A percentile compares a stretch with the other conserved stretches of the same genome.
Evolutionary conservation across 257 asterid genomes (phyloP).

Genomic region (Ophiorrhiza pumila): DNA sequence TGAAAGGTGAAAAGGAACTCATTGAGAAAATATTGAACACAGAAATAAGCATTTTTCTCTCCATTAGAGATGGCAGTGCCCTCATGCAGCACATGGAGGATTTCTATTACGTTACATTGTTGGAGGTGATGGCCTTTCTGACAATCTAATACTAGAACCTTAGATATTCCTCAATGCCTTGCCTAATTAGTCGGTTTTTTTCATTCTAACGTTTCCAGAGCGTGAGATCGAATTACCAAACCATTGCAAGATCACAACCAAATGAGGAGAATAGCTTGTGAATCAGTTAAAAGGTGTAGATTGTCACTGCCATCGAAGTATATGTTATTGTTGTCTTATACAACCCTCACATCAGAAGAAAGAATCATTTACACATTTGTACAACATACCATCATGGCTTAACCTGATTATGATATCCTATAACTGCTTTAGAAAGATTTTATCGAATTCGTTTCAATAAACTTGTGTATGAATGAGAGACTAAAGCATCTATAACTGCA

Average conservation of each 20-base stretch:
- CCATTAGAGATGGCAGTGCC: constrained; percentile 98
- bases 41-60: constrained; percentile 78
- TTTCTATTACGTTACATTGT: constrained; percentile 77
- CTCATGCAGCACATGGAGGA: constrained; percentile 99
- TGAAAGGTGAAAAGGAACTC: constrained; percentile 94
- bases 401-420: background rate
- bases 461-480: background rate
- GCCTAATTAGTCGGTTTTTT: background rate
- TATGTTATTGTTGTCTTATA: background rate
- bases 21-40: constrained; percentile 90
- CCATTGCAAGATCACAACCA: constrained; percentile 39
- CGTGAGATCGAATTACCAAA: constrained; percentile 70
- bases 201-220: constrained; percentile 35
- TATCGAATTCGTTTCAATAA: too few species aligned
- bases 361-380: constrained; percentile 4
- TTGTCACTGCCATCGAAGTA: background rate
- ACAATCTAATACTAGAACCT: background rate
- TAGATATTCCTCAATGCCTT: background rate
- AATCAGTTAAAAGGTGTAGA: constrained; percentile 10
- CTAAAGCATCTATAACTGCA: background rate
- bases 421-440: background rate
- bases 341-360: background rate
- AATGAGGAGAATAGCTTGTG: constrained; percentile 35
- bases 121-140: constrained; percentile 55
- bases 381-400: background rate